These are phyloP conservation scores for Pseudomicrostroma phylloplanum DNA, from an alignment of 1,284 basidiomycete genomes.

Conservation along the genomic window DNA sequence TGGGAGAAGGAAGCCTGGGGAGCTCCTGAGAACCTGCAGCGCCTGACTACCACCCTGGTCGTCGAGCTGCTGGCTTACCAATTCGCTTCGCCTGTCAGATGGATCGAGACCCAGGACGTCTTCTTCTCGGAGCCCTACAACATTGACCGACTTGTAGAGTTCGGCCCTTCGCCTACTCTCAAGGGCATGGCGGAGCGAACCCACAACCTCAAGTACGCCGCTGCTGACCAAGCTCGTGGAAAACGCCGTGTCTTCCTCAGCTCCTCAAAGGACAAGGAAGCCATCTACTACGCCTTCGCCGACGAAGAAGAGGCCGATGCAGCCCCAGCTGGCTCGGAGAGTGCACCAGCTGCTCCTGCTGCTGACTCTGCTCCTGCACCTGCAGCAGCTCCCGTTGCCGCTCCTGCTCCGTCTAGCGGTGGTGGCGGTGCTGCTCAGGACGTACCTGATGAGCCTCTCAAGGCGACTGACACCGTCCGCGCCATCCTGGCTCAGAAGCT, in stretches of 20 bases:
- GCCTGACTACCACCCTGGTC: slow-evolving; percentile 86
- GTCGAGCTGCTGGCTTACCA: slow-evolving; percentile 96
- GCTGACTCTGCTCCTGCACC: slow-evolving; percentile 52
- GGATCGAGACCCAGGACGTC: slow-evolving; percentile 97
- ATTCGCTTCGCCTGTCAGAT: slow-evolving; percentile 69
- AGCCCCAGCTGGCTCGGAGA: slow-evolving; percentile 48
- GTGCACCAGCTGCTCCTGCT: slow-evolving; percentile 53
- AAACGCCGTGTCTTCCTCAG: slow-evolving; percentile 78
- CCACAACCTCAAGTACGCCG: slow-evolving; percentile 91
- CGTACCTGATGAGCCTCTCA: slow-evolving; percentile 83
- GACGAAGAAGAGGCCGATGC: slow-evolving; percentile 57
- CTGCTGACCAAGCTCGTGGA: slow-evolving; percentile 75
- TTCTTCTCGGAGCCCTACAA: slow-evolving; percentile 74
- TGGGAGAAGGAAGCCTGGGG: slow-evolving; percentile 93
- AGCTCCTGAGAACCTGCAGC: slow-evolving; percentile 72
- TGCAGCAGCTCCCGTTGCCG: slow-evolving; percentile 54
- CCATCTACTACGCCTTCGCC: slow-evolving; percentile 96
- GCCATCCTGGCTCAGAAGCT: slow-evolving; percentile 93
- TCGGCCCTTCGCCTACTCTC: slow-evolving; percentile 91
- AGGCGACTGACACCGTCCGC: slow-evolving; percentile 80
- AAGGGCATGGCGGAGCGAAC: slow-evolving; percentile 94
- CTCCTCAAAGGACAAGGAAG: slow-evolving; percentile 88
- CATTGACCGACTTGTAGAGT: slow-evolving; percentile 89
- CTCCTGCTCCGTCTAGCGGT: slow-evolving; percentile 54
- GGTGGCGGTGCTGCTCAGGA: slow-evolving; percentile 59